Base-by-base conservation (phyloP, 495 filamentous ascomycete genomes). In the Pseudotulostoma volvatum region DNA sequence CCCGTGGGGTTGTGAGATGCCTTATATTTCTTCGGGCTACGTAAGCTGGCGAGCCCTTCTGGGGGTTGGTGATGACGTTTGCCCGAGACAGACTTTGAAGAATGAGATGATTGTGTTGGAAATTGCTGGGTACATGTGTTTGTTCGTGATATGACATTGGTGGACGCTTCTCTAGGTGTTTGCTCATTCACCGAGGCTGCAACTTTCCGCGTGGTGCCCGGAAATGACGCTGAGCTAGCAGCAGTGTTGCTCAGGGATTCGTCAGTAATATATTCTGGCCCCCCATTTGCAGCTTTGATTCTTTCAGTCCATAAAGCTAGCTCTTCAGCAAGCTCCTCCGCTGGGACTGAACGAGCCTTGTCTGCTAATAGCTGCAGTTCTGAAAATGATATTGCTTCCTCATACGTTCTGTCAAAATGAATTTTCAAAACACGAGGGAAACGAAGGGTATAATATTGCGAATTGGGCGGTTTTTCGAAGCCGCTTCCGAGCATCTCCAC, bases 391-490 rank as follows among this genome's bases (percentile, higher is more conserved):
- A 66, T 54, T 4, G 71, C 54, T 37, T 80, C 76, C 28, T 63
- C 58, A 49, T 67, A 72, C 0, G 58, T 57, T 19, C 75, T 57
- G 38, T 81, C 75, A 35, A 52, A 61, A 38, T 78, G 73, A 4
- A 81, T 53, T 45, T 79, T 81, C 35, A 64, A 46, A 9, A 78
- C 62, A 3, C 78, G 67, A 0, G 77, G 74, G 45, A 78, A 79
- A 2, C 77, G 70, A 43, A 80, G 72, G 13, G 69, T 66, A 48
- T 59, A 79, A 43, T 70, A 76, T 11, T 60, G 55, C 8, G 60
- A 62, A 32, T 72, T 66, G 13, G 70, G 59, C 4, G 68, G 66
- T 41, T 75, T 77, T 34, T 77, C 74, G 44, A 76, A 82, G 0
- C 76, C 74, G 21, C 65, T 64, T 2, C 77, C 78, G 16, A 73